Evolutionary conservation across 2,329 filamentous ascomycete genomes (phyloP).

Genomic region (Alternaria brassicicola): DNA sequence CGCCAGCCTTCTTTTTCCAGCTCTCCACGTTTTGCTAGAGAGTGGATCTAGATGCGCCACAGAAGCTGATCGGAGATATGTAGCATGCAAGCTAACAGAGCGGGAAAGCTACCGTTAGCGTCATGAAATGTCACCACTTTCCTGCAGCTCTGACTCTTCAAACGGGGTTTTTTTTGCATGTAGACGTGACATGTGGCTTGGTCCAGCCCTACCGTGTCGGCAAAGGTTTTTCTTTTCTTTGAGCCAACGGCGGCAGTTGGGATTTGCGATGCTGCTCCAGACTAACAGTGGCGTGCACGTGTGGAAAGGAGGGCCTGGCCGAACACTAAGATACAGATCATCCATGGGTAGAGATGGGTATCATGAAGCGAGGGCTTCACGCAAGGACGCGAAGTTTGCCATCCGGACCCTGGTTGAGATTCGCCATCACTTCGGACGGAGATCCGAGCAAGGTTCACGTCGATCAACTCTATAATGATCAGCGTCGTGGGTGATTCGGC

Average conservation of each 20-base stretch:
- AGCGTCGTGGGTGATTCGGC: not conserved
- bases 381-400: not conserved
- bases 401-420: not conserved
- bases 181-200: not conserved
- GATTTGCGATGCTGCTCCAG: not conserved
- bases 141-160: not conserved
- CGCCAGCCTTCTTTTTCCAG: conserved; percentile 1
- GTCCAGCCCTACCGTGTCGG: not conserved
- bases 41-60: conserved; percentile 1
- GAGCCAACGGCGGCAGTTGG: not conserved
- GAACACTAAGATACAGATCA: not conserved
- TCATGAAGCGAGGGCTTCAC: not conserved
- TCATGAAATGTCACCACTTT: not conserved
- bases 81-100: not conserved
- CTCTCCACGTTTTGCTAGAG: conserved; percentile 3
- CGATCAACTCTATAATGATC: not conserved
- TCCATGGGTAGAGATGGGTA: not conserved
- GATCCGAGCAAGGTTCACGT: not conserved
- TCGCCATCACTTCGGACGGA: not conserved
- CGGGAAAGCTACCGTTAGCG: not conserved
- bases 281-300: not conserved
- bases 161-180: not conserved
- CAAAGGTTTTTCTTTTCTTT: not conserved
- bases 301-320: not conserved
- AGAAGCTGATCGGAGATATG: not conserved